phyloP scores from a whole-genome alignment of 371 early-diverging fungal genomes.

The Circinella umbellata region DNA sequence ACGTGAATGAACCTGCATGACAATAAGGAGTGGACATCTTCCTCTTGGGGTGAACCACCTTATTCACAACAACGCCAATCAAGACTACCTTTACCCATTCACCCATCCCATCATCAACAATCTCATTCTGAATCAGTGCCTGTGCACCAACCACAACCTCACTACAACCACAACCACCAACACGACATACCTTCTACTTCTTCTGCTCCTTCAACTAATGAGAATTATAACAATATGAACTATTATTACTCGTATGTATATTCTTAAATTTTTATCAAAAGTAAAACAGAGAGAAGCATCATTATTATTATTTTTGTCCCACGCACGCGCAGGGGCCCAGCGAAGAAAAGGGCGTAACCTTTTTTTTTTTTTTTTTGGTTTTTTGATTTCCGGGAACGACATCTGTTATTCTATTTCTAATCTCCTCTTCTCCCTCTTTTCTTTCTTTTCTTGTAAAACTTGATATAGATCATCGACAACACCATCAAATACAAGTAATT shows the following conservation, averaged over 20 bases:
- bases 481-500: neutral
- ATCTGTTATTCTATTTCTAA: neutral
- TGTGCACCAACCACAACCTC: neutral
- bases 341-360: slow-evolving; percentile 1
- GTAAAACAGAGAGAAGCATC: neutral
- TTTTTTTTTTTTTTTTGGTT: slow-evolving; percentile 1
- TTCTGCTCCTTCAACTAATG: too few relatives aligned
- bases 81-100: slow-evolving; percentile 25
- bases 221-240: neutral
- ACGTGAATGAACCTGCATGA: slow-evolving; percentile 25
- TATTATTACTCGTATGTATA: slow-evolving; percentile 17
- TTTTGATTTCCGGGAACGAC: neutral
- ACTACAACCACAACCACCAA: too few relatives aligned
- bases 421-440: neutral
- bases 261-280: neutral
- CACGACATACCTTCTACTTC: too few relatives aligned
- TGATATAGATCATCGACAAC: neutral
- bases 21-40: slow-evolving; percentile 21
- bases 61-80: slow-evolving; percentile 21
- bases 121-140: neutral
- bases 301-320: slow-evolving; percentile 8
- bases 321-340: slow-evolving; percentile 19
- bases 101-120: slow-evolving; percentile 21
- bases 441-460: slow-evolving; percentile 8
- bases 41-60: slow-evolving; percentile 18